Evolutionary conservation across 352 stramenopile species (phyloP).

Genomic region (Pythium coloratum): DNA sequence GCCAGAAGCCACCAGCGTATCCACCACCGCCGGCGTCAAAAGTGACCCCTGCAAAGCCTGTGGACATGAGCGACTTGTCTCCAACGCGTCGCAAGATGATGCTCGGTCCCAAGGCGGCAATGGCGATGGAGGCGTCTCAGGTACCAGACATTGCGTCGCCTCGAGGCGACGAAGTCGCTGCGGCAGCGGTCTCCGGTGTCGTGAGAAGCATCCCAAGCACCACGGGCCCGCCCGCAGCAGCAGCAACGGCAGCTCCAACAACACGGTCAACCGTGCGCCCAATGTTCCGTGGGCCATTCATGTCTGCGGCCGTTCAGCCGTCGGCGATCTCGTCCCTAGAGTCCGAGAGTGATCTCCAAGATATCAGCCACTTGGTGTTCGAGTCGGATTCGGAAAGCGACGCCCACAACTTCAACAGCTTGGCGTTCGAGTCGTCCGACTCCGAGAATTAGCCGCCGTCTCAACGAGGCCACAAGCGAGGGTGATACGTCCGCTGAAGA

Average conservation of each 20-base stretch:
- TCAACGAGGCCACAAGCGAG: not conserved
- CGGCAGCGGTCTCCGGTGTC: constrained; percentile 1
- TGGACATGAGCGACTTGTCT: constrained; percentile 32
- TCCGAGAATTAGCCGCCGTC: not conserved
- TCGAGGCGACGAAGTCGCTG: constrained; percentile 45
- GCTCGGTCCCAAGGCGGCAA: constrained; percentile 22
- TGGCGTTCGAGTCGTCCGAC: no score
- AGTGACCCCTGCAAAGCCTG: not conserved
- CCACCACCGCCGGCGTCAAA: not conserved
- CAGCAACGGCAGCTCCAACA: no score
- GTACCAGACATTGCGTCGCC: constrained; percentile 31
- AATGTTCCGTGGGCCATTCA: not conserved
- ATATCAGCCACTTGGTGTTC: constrained; percentile 21
- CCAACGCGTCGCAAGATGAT: constrained; percentile 54
- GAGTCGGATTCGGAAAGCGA: constrained; percentile 24
- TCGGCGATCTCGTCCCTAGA: not conserved
- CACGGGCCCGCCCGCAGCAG: no score
- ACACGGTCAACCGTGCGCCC: not conserved
- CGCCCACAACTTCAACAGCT: no score
- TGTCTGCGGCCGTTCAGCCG: not conserved
- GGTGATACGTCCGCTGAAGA: not conserved
- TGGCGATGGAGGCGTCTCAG: constrained; percentile 9
- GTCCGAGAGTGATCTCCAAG: constrained; percentile 21
- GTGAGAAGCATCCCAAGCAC: no score
- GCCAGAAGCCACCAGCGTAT: constrained; percentile 5